Evolutionary conservation across 169 alveolate species (phyloP), one percentile per base, ranked within the genome.

Genomic region (Ichthyophthirius multifiliis): DNA sequence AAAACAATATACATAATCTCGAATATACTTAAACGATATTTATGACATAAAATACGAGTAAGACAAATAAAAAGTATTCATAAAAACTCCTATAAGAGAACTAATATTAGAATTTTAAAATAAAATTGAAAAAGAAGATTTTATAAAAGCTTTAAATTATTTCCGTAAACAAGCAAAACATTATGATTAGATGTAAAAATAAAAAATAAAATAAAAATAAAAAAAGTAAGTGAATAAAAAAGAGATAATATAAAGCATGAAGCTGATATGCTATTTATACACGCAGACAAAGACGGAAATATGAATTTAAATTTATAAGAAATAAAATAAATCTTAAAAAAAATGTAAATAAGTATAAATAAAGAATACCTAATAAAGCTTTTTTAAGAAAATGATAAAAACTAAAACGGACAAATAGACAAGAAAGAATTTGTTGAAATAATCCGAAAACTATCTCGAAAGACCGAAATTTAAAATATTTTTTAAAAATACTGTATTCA

Each of bases 281-380:
- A 48, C 45, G 63, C 74, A 13, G 87, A 86, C 41, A 44, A 18
- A 15, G 44, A 82, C 71, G 44, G 75, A 6, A 32, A 39, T 43
- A 67, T 82, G 37, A 43, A 65, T 34, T 47, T 63, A 39, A 63
- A 71, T 65, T 43, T 47, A 18, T 7, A 79, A 2, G 91, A 85
- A 65, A 63, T 85, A 0, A 62, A 75, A 43, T 12, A 44, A 23
- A 41, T 74, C 7, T 5, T 85, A 44, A 63, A 75, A 16, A 63
- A 46, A 9, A n/a, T 85, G 5, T 75, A 85, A 20, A 37, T 64
- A 5, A n/a, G 10, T 31, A 18, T 45, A 2, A 62, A 74, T 7
- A 67, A 85, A 44, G 64, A 73, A 15, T 15, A 65, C 20, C 39
- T 79, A 15, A 34, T 32, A 15, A 13, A 39, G n/a, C 13, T 71